Conservation (phyloP, 176 grass and related monocot species). For the Triticum timopheevii region DNA sequence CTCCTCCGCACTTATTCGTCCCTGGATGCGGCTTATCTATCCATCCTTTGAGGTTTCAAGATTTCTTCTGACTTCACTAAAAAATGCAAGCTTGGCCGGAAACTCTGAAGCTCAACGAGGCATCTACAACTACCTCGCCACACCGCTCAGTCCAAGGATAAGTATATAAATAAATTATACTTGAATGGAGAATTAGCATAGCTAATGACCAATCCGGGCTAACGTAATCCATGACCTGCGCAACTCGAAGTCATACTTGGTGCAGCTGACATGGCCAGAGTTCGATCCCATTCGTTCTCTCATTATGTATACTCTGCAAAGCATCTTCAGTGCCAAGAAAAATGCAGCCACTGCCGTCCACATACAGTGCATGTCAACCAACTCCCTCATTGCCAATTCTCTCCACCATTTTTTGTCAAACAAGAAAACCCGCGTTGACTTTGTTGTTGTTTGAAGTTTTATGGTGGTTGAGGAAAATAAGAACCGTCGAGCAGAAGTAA, state of each 20-base stretch:
- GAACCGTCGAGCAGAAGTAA: too few species aligned
- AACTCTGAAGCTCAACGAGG: not conserved
- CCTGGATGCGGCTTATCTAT: not conserved
- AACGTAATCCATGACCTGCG: not conserved
- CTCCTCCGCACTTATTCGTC: not conserved
- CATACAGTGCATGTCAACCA: not conserved
- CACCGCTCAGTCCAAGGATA: not conserved
- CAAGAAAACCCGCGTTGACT: not conserved
- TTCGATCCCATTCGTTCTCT: not conserved
- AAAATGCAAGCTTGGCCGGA: not conserved
- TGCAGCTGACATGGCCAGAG: not conserved
- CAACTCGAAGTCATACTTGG: not conserved
- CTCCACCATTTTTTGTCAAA: not conserved
- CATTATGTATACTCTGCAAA: not conserved
- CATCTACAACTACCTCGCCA: not conserved
- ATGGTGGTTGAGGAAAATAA: too few species aligned
- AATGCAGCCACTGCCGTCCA: not conserved
- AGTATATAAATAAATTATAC: not conserved
- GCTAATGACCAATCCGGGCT: not conserved
- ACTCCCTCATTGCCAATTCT: not conserved
- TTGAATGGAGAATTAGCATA: not conserved
- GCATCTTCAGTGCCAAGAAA: not conserved
- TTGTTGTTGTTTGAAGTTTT: not conserved
- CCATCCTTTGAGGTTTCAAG: slow-evolving; percentile 12
- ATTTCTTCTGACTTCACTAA: slow-evolving; percentile 24